A percentile compares a stretch with the other conserved stretches of the same genome.
Conservation (phyloP, 106 monocot genomes). For the Acorus gramineus region DNA sequence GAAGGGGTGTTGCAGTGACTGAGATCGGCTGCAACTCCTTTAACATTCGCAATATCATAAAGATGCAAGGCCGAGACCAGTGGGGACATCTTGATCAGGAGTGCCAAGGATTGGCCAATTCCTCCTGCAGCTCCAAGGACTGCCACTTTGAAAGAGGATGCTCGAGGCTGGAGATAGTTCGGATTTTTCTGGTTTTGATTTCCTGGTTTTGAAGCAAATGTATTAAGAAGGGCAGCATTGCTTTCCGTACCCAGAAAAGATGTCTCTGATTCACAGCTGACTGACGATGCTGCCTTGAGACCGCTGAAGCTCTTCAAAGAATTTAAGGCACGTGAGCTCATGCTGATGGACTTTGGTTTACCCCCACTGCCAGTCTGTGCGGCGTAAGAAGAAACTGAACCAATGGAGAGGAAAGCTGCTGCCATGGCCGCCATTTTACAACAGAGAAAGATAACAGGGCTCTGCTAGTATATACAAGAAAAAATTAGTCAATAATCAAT, state of each 20-base stretch:
- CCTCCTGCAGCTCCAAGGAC: conserved; percentile 50
- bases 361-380: conserved; percentile 11
- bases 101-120: conserved; percentile 52
- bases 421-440: conserved; percentile 21
- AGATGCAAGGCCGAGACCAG: conserved; percentile 49
- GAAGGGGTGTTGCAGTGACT: conserved; percentile 55
- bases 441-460: no score
- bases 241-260: conserved; percentile 37
- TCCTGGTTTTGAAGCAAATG: conserved; percentile 16
- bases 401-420: conserved; percentile 8
- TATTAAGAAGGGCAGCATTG: conserved; percentile 13
- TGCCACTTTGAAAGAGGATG: conserved; percentile 34
- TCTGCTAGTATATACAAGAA: no score
- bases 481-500: no score
- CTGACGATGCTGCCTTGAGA: conserved; percentile 34
- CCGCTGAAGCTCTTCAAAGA: conserved; percentile 28
- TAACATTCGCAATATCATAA: conserved; percentile 53
- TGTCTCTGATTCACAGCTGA: conserved; percentile 13
- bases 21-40: conserved; percentile 40
- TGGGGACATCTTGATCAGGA: conserved; percentile 70
- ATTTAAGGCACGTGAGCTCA: conserved; percentile 10
- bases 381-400: conserved; percentile 10
- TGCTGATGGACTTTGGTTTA: conserved; percentile 10
- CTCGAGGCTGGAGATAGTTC: conserved; percentile 17
- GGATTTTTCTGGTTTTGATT: conserved; percentile 3